These are phyloP conservation scores for Puccinia novopanici DNA, from an alignment of 1,284 basidiomycete species.

Conservation along the genomic window DNA sequence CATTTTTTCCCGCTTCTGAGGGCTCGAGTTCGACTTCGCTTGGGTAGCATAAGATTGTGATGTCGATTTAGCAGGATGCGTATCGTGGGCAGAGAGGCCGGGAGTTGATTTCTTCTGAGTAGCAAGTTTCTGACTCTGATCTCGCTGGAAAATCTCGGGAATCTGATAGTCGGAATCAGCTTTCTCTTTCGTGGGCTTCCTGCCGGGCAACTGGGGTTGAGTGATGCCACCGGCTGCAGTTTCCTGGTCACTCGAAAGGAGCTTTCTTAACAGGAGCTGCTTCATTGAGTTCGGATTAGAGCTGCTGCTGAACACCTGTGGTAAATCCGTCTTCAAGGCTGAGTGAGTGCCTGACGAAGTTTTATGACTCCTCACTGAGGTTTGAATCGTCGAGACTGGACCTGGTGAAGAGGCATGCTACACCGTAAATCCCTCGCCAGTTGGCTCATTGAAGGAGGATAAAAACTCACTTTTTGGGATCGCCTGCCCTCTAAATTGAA, in stretches of 20 bases:
- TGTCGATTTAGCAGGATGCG: neutral
- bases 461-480: conserved; percentile 12
- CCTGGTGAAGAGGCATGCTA: neutral
- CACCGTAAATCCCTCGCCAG: neutral
- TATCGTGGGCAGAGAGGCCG: neutral
- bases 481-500: conserved; percentile 65
- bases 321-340: conserved; percentile 42
- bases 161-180: conserved; percentile 35
- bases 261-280: conserved; percentile 28
- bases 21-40: neutral
- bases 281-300: conserved; percentile 34
- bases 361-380: neutral
- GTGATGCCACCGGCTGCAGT: neutral
- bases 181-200: neutral
- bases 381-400: neutral
- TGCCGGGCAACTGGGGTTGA: neutral
- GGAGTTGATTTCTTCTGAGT: neutral
- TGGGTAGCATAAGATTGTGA: neutral
- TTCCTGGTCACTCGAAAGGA: conserved; percentile 26
- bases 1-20: conserved; percentile 20
- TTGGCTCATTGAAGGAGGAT: neutral
- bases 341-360: neutral
- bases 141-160: conserved; percentile 43
- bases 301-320: conserved; percentile 24
- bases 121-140: neutral